Base-by-base conservation (phyloP, 352 stramenopile species). In the Pythium biforme region DNA sequence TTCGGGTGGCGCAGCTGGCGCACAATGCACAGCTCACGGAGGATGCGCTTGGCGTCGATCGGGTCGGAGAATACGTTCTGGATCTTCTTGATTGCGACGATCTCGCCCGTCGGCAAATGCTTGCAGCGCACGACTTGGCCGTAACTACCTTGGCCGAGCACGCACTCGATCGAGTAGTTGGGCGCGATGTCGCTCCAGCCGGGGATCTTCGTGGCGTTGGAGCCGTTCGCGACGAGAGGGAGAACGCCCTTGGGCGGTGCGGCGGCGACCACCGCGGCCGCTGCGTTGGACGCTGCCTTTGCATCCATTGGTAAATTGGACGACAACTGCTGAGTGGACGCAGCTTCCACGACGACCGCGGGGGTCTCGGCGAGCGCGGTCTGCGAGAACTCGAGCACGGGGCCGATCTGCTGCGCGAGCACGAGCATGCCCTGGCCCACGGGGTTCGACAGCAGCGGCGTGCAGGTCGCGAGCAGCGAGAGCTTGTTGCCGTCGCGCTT, bases 81-180 rank as follows among this genome's bases (percentile, higher is more conserved):
- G 59, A 93, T 93, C 66, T 92, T 92, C 73, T 95, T 95, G 66
- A 95, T 95, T 8, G 86, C 86, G 47, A 95, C 86, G 60, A 95
- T 87, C 61, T 95, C 86, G 23, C 83, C 83, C n/a, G 86, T 93
- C 20, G 86, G 80, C n/a, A 93, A 41, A 62, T 95, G 86, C 62
- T 95, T 95, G 74, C 83, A 93, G 26, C 86, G 83, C 53, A 95
- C 82, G 23, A 95, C 86, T 68, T 95, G 86, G 55, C 86, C 86
- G 47, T 95, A 95, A 56, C 82, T 92, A 62, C 86, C 86, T 55
- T 95, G 86, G 11, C 86, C 86, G 15, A 95, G 72, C 51, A 95
- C 83, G 55, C 83, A 90, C 55, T 94, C 86, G 52, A 94, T 91
- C 64, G 85, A 89, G 62, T 94, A 94, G 51, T 91, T 75, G 0